Base-by-base conservation (phyloP, 148 eudicot genomes). In the Pouteria glomerata region DNA sequence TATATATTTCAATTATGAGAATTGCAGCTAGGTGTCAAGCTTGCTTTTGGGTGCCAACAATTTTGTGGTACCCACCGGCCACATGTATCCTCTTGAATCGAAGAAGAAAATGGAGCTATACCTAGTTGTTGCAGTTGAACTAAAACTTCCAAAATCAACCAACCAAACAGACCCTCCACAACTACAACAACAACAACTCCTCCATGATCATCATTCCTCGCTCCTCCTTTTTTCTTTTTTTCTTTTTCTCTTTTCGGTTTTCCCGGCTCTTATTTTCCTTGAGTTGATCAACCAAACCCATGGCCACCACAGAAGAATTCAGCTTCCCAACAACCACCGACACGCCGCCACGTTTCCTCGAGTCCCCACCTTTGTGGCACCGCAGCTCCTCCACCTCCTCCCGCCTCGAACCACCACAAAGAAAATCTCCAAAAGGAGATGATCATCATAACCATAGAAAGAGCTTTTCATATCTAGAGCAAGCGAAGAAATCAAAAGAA, bases 321-420 rank as follows among this genome's bases (percentile, higher is more conserved):
- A 81, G 74, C 80, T 86, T 86, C 77, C 89, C 86, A 5, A 71
- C 75, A 8, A 50, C 76, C 26, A 30, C 71, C 0, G 69, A 76
- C 51, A 62, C 82, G 1, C 61, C 42, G 26, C 67, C 72, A 1
- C 63, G 73, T 33, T 80, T 83, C 21, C 65, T 77, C 69, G 85
- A 77, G 8, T 86, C 89, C 0, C 89, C 89, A 21, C 89, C 87
- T 2, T 3, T 86, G 41, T 86, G 89, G 89, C 70, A 57, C 60
- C 77, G 79, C 19, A 63, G 77, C 55, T 18, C 51, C 34, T 77
- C 84, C 3, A 77, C 85, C 8, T 57, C 76, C 33, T 74, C 76
- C 7, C 48, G 72, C 42, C 68, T 73, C n/a, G 65, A 58, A 26
- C 13, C 44, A 56, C 10, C 59, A 63, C 14, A 18, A 18, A 66